Base-by-base conservation (phyloP, 768 basidiomycete genomes). In the Paxillus ammoniavirescens region DNA sequence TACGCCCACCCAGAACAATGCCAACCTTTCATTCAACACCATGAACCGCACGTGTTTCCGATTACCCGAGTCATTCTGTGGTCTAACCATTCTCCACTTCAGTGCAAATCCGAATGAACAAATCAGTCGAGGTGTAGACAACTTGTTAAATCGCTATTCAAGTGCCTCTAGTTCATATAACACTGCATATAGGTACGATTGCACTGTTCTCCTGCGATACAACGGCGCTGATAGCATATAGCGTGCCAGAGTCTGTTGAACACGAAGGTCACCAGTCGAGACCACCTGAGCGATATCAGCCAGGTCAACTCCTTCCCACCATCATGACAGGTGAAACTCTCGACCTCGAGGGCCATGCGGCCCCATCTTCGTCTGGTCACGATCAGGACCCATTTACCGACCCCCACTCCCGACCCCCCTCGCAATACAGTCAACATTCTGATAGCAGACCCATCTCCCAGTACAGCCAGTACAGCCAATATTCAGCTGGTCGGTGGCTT, bases 281-380 rank as follows among this genome's bases (percentile, higher is more conserved):
- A 36, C 56, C 49, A 4, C 50, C 60, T 14, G 70, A 62, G 23
- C 78, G 77, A 50, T 86, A 86, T 57, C 78, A 82, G 52, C 84
- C 82, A 23, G 84, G 84, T 2, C 83, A 85, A 61, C 75, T 75
- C 48, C 71, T 86, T 14, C 79, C 74, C 33, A 83, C 84, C 0
- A 86, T 86, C 41, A 72, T 81, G 50, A 86, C 84, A 6, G 84
- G 84, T 33, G 84, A 86, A 65, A 84, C 83, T 0, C 73, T 86
- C 17, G 77, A 84, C 46, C 63, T 84, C 8, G 77, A 79, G 4
- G 72, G 72, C 15, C n/a, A 56, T 17, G 50, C 26, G 26, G n/a
- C 42, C 17, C 49, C 63, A 37, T 60, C 67, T 37, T 56, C 55
- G 14, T 62, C 64, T n/a, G 50, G 63, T 41, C 68, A 69, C 18